Evolutionary conservation across 2,329 filamentous ascomycete genomes (phyloP).

Genomic region (Cytospora mali): DNA sequence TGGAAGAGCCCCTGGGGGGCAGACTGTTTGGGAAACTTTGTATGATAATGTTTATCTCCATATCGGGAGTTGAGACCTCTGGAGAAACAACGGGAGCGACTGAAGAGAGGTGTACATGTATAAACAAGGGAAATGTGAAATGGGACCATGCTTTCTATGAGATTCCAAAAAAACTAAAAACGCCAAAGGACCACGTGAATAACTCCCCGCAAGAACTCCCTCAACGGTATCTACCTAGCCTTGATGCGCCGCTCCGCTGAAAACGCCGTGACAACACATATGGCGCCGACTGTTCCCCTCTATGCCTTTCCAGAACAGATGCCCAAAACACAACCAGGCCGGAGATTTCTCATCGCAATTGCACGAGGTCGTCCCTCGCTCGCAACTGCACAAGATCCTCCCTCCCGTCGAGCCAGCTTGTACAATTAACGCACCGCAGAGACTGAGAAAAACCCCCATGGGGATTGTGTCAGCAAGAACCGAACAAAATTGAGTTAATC

Average conservation of each 20-base stretch:
- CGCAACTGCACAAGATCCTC: constrained; percentile 41
- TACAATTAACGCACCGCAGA: constrained; percentile 51
- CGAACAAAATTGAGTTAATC: background rate
- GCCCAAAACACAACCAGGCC: background rate
- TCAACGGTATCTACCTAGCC: background rate
- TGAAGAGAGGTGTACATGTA: constrained; percentile 13
- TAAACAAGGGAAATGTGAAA: constrained; percentile 10
- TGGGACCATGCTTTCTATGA: constrained; percentile 11
- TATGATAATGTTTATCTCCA: constrained; percentile 20
- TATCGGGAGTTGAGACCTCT: background rate
- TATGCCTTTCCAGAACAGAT: background rate
- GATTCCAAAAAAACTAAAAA: background rate
- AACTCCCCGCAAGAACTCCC: background rate
- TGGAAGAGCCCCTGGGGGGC: background rate
- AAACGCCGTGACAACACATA: background rate
- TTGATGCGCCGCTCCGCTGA: background rate
- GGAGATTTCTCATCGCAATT: background rate
- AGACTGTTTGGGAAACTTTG: constrained; percentile 1
- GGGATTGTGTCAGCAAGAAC: background rate
- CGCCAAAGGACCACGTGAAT: too few species aligned
- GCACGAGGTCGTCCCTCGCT: background rate
- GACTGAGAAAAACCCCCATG: constrained; percentile 37
- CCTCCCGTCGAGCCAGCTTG: constrained; percentile 54
- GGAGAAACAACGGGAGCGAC: background rate
- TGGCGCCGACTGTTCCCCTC: background rate